Evolutionary conservation across 441 rosid species (phyloP).

Genomic region (Populus hybrid): DNA sequence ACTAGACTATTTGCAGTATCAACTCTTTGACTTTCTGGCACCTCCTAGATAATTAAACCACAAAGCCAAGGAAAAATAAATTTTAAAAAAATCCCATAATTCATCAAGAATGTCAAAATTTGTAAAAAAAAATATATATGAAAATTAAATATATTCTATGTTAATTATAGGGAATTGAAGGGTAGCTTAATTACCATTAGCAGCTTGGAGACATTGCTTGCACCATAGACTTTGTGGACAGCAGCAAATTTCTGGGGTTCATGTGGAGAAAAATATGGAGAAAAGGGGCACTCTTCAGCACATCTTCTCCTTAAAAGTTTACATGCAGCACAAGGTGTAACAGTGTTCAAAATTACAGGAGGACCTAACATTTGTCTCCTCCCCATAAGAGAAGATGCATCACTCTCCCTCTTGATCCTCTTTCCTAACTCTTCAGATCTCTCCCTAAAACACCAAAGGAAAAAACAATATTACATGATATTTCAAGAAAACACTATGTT

Average conservation of each 20-base stretch:
- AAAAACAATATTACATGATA: background rate
- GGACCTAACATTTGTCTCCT: conserved; percentile 74
- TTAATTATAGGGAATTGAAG: background rate
- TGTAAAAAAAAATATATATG: background rate
- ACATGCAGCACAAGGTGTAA: conserved; percentile 96
- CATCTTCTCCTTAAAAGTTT: conserved; percentile 88
- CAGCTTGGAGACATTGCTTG: conserved; percentile 88
- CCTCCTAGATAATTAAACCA: conserved; percentile 52
- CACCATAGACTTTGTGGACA: conserved; percentile 94
- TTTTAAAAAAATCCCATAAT: background rate
- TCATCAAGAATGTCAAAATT: background rate
- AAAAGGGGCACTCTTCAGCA: conserved; percentile 81
- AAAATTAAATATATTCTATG: too few relatives aligned
- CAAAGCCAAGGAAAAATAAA: background rate
- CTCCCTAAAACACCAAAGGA: conserved; percentile 42
- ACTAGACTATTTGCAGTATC: conserved; percentile 92
- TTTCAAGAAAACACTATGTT: background rate
- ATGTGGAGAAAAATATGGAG: conserved; percentile 91
- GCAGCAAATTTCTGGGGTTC: conserved; percentile 94
- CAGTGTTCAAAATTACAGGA: conserved; percentile 78
- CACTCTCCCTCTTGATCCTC: conserved; percentile 82
- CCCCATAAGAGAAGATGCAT: conserved; percentile 58
- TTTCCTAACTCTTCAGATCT: conserved; percentile 85
- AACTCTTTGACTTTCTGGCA: conserved; percentile 85
- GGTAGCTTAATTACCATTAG: conserved; percentile 54